Evolutionary conservation across 371 early-diverging fungal species (phyloP), one percentile per base, ranked within the genome.

Genomic region (Mucor saturninus): DNA sequence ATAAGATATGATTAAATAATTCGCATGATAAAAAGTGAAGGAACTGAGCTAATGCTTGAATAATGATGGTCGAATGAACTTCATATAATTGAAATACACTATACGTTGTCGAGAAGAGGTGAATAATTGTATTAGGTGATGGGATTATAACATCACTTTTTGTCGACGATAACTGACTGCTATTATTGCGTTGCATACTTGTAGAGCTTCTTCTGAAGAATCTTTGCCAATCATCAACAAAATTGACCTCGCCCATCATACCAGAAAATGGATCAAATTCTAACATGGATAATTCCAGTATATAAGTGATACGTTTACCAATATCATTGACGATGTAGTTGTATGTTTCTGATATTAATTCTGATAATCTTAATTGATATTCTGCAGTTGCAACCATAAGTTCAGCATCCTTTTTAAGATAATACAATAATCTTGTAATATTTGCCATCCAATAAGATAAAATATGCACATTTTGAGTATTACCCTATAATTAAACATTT

Each of bases 401-500:
- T 5, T 84, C 83, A 13, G 83, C 43, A 69, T 96, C 96, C 58
- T 90, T 88, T 71, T 92, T 90, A 46, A 96, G 75, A 68, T 89
- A 94, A 64, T 91, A 88, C 9, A 93, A 62, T 5, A 96, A 81
- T 46, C 86, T 86, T 28, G 87, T 84, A 37, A 80, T 70, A 72
- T 95, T 95, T 29, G 92, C 80, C n/a, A 92, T 79, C 95, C 94
- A 94, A 66, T 86, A 93, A 11, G 89, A 83, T 32, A 87, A 70
- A 11, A 61, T 58, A 59, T 68, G 69, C 2, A 69, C 54, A 55
- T 75, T 64, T n/a, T 64, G 49, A 14, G 60, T 43, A 40, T 69
- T 71, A 35, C 40, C 42, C 75, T 75, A 66, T 53, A 46, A 28
- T 26, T 29, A 54, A 29, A 48, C 29, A 21, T 52, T 53, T 57